Conservation (phyloP, 257 asterid species). For the Lithospermum erythrorhizon region DNA sequence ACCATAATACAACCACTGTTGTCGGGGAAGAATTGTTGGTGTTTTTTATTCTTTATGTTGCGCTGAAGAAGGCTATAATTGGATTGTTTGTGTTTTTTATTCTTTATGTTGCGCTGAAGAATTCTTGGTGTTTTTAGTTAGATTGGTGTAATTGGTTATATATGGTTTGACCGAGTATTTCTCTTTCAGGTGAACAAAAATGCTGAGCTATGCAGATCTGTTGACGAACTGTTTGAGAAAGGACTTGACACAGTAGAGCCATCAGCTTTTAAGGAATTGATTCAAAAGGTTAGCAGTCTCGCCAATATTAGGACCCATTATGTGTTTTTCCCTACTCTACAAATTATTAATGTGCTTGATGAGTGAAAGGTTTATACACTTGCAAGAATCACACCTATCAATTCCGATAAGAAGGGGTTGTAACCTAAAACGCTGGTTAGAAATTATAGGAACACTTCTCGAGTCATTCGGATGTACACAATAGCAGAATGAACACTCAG, state of each 20-base stretch:
- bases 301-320: not conserved
- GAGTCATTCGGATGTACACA: too few species aligned
- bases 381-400: not conserved
- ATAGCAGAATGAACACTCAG: not conserved
- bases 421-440: not conserved
- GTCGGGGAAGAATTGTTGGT: not conserved
- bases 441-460: not conserved
- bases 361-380: not conserved
- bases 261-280: slow-evolving; percentile 46
- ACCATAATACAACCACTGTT: too few species aligned
- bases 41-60: not conserved
- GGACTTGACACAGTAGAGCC: slow-evolving; percentile 45
- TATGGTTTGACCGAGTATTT: slow-evolving; percentile 15
- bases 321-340: not conserved
- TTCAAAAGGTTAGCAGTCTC: slow-evolving; percentile 49
- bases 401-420: not conserved
- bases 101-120: not conserved
- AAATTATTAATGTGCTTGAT: not conserved
- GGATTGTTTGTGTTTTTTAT: too few species aligned
- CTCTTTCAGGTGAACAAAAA: slow-evolving; percentile 66
- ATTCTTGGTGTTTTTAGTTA: not conserved
- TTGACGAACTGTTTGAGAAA: slow-evolving; percentile 76
- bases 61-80: not conserved
- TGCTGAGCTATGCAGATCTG: slow-evolving; percentile 66
- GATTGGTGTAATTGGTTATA: slow-evolving; percentile 3